phyloP scores from a whole-genome alignment of 192 early-diverging fungal genomes.

The Linnemannia schmuckeri region DNA sequence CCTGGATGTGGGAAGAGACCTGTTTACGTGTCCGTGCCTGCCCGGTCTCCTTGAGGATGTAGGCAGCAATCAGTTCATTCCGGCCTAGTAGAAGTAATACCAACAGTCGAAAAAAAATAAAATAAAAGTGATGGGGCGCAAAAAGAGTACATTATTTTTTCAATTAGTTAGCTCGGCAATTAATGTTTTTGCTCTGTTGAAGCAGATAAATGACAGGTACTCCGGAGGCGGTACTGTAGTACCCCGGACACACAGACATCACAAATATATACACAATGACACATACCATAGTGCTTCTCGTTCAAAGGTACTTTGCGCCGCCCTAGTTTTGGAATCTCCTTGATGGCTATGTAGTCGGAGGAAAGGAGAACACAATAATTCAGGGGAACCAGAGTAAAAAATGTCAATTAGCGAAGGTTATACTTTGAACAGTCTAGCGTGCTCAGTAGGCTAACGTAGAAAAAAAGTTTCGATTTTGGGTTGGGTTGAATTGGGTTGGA shows the following conservation, averaged over 20 bases:
- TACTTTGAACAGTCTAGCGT: background rate
- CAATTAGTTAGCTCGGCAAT: too few relatives aligned
- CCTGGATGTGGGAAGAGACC: slow-evolving; percentile 85
- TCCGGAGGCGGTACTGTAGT: background rate
- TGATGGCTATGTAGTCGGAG: slow-evolving; percentile 6
- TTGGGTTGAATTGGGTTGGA: background rate
- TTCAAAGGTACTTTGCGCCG: slow-evolving; percentile 64
- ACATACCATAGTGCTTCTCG: slow-evolving; percentile 64
- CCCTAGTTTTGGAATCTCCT: slow-evolving; percentile 56
- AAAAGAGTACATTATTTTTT: slow-evolving; percentile 19
- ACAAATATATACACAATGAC: background rate
- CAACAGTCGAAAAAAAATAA: background rate
- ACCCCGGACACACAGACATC: background rate
- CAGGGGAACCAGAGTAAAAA: slow-evolving; percentile 8
- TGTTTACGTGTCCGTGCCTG: slow-evolving; percentile 80
- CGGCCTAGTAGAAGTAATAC: slow-evolving; percentile 48
- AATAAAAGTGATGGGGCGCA: too few relatives aligned
- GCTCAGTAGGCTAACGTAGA: background rate
- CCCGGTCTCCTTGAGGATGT: slow-evolving; percentile 74
- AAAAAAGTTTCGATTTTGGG: background rate
- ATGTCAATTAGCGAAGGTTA: slow-evolving; percentile 15
- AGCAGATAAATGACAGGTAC: background rate
- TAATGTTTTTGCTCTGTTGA: too few relatives aligned
- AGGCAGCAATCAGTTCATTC: slow-evolving; percentile 83
- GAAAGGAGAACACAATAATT: background rate